A percentile compares a stretch with the other conserved stretches of the same genome.
Conservation (phyloP, 1,284 basidiomycete species). For the Ceratobasidium sp. region DNA sequence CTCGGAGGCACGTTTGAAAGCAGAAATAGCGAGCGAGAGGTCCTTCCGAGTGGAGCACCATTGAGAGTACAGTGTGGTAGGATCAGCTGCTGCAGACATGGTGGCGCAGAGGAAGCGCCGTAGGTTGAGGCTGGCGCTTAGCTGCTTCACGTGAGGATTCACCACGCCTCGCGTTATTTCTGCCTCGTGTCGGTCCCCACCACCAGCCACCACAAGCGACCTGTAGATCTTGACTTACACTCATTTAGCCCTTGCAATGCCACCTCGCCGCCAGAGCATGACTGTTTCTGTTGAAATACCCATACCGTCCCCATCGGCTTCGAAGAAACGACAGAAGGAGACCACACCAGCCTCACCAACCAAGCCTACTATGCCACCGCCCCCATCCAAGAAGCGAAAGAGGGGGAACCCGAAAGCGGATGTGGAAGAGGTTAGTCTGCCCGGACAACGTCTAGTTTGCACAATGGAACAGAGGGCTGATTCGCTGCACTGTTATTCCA, state of each 20-base stretch:
- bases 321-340: conserved; percentile 11
- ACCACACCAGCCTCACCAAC: conserved; percentile 5
- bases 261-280: conserved; percentile 28
- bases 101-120: not conserved
- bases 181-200: not conserved
- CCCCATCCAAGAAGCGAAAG: conserved; percentile 32
- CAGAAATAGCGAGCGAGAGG: not conserved
- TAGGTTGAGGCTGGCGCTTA: too few species aligned
- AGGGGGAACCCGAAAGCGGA: conserved; percentile 10
- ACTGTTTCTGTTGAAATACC: conserved; percentile 37
- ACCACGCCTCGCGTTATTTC: not conserved
- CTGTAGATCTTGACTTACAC: not conserved
- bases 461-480: not conserved
- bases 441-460: not conserved
- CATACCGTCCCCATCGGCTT: conserved; percentile 5
- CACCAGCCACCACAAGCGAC: not conserved
- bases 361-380: conserved; percentile 12
- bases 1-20: not conserved
- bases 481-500: not conserved
- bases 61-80: not conserved
- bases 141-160: not conserved
- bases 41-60: not conserved
- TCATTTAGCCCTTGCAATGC: conserved; percentile 3
- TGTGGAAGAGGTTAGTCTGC: conserved; percentile 30
- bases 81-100: not conserved